Evolutionary conservation across 225 moss, liverwort and hornwort species (phyloP).

Genomic region (Marchantia polymorpha): DNA sequence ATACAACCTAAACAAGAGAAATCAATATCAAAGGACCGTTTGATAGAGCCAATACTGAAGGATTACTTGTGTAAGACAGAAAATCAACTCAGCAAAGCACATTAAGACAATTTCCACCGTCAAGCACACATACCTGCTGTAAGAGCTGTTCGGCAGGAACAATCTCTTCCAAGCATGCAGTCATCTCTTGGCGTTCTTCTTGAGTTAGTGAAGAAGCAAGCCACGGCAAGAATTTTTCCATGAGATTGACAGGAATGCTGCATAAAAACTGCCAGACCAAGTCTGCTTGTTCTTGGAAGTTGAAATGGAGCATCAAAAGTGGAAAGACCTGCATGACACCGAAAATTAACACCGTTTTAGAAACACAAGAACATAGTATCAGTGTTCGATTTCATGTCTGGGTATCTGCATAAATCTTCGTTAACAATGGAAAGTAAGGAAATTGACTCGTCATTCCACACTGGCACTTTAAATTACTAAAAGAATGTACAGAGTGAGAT

Average conservation of each 20-base stretch:
- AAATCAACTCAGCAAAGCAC: not conserved
- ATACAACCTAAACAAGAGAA: slow-evolving; percentile 57
- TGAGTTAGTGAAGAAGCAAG: slow-evolving; percentile 77
- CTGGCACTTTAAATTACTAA: too few species aligned
- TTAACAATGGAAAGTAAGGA: too few species aligned
- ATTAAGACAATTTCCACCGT: too few species aligned
- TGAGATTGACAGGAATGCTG: slow-evolving; percentile 95
- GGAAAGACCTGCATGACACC: slow-evolving; percentile 73
- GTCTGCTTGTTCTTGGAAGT: slow-evolving; percentile 86
- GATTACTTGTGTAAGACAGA: not conserved
- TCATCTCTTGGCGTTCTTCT: slow-evolving; percentile 85
- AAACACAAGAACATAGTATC: not conserved
- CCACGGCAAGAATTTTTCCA: slow-evolving; percentile 97
- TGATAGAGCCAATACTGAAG: not conserved
- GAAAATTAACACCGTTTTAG: not conserved
- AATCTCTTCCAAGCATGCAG: slow-evolving; percentile 80
- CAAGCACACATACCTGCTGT: slow-evolving; percentile 61
- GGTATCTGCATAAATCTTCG: too few species aligned
- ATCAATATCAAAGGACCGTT: too few species aligned
- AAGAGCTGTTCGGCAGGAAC: slow-evolving; percentile 88
- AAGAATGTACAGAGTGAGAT: too few species aligned
- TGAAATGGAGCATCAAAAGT: slow-evolving; percentile 79
- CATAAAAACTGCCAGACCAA: slow-evolving; percentile 98
- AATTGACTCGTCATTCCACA: too few species aligned
- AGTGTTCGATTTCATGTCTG: too few species aligned